Evolutionary conservation across 2,329 filamentous ascomycete genomes (phyloP), one percentile per base, ranked within the genome.

Genomic region (Diaporthe ilicicola): DNA sequence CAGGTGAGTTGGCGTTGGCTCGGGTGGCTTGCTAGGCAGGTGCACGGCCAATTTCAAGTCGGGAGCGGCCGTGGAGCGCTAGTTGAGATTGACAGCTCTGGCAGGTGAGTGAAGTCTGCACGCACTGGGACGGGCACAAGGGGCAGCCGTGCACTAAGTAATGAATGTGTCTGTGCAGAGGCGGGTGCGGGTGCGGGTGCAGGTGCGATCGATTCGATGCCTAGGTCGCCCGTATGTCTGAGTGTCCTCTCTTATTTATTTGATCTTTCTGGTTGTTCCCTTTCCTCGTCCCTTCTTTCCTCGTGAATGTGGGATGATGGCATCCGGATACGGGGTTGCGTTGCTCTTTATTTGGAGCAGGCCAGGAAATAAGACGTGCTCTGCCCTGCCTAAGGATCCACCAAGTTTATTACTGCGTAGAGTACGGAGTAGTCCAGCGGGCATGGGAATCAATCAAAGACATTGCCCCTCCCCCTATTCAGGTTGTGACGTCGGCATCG

Each of bases 401-500:
- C 51, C 51, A 19, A 3, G 29, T 37, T 55, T 2, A 37, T 22
- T 37, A 55, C 51, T 55, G 51, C 6, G 51, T 37, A 22, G 29
- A 34, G 29, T 27, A 32, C 8, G 4, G 32, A 19, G 34, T 29
- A 51, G 48, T 15, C 24, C 39, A 32, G 39, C n/a, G 7, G 59
- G 37, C 59, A 64, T 37, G 59, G 59, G 44, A 64, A 64, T 64
- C 59, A 64, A 64, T 42, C 44, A 37, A 64, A 64, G 59, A 64
- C 59, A 50, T 64, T 64, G 59, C 59, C 59, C 59, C 59, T 64
- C 59, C 59, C 59, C 59, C 59, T 64, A 24, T 64, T 27, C 44
- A 64, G 59, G 59, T 50, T 50, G 59, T 64, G 59, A 64, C 59
- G 59, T 64, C 44, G 59, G 44, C 59, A 29, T 50, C n/a, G 29